Conservation (phyloP, 352 stramenopile species). For the Phytophthora pluvialis region DNA sequence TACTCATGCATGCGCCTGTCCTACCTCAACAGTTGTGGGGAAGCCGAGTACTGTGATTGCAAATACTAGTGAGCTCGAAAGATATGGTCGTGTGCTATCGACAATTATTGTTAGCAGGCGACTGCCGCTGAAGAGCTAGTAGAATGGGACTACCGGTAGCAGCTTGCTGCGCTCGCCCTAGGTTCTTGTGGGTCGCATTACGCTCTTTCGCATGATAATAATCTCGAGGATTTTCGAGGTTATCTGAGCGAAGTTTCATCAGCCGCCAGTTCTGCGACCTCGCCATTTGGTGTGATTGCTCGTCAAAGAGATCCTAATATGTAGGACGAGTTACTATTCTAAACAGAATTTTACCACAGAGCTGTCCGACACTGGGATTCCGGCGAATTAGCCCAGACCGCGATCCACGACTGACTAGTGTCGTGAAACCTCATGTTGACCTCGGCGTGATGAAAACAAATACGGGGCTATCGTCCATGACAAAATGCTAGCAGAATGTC, state of each 20-base stretch:
- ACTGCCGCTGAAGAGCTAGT: too few species aligned
- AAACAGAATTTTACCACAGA: slow-evolving; percentile 27
- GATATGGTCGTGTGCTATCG: too few species aligned
- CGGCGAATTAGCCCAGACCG: slow-evolving; percentile 41
- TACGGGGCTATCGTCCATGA: slow-evolving; percentile 48
- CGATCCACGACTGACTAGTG: slow-evolving; percentile 31
- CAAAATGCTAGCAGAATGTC: slow-evolving; percentile 49
- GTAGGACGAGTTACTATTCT: too few species aligned
- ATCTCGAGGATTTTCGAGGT: slow-evolving; percentile 34
- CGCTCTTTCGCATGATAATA: slow-evolving; percentile 7
- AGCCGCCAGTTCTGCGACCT: slow-evolving; percentile 45
- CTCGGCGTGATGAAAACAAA: slow-evolving; percentile 41
- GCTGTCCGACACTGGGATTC: slow-evolving; percentile 39
- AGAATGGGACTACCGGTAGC: too few species aligned
- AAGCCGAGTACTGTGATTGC: too few species aligned
- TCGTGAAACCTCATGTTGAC: slow-evolving; percentile 45
- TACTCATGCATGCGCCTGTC: too few species aligned
- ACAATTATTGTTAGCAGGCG: too few species aligned
- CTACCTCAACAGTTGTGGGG: too few species aligned
- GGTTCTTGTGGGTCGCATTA: too few species aligned
- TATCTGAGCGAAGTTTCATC: slow-evolving; percentile 33
- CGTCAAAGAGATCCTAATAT: slow-evolving; percentile 19
- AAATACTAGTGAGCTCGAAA: too few species aligned
- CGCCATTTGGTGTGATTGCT: slow-evolving; percentile 35
- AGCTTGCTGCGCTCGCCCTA: too few species aligned